Conservation (phyloP, 352 stramenopile genomes). For the Pythium utonaiense region DNA sequence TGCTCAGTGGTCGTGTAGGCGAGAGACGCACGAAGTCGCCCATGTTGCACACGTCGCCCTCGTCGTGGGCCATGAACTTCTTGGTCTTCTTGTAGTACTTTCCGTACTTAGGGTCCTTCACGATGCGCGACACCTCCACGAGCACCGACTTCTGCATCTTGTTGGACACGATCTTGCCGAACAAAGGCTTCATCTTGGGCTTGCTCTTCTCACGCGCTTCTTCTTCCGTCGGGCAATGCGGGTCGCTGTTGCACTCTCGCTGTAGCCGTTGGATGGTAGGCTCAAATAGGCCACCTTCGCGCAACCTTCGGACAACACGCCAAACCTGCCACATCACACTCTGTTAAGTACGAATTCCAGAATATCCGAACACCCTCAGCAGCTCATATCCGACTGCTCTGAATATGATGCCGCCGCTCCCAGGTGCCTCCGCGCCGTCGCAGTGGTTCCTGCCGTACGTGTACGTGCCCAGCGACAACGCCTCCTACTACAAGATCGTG, state of each 20-base stretch:
- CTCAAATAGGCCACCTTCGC: slow-evolving; percentile 18
- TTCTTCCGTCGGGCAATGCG: slow-evolving; percentile 6
- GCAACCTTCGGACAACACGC: slow-evolving; percentile 24
- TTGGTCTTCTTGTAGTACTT: slow-evolving; percentile 95
- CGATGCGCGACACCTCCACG: slow-evolving; percentile 92
- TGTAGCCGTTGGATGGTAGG: slow-evolving; percentile 27
- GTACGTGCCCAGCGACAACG: slow-evolving; percentile 56
- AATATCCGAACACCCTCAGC: neutral
- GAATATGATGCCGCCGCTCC: slow-evolving; percentile 18
- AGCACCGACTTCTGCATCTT: slow-evolving; percentile 97
- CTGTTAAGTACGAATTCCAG: slow-evolving; percentile 9
- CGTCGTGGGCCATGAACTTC: slow-evolving; percentile 98
- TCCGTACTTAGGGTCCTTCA: slow-evolving; percentile 93
- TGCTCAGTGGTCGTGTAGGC: slow-evolving; percentile 74
- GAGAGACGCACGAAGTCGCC: slow-evolving; percentile 84
- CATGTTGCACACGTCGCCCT: slow-evolving; percentile 91
- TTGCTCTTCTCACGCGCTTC: slow-evolving; percentile 5
- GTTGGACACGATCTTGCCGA: slow-evolving; percentile 94
- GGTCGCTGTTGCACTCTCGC: neutral
- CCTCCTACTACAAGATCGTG: slow-evolving; percentile 63
- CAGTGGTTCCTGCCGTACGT: slow-evolving; percentile 71
- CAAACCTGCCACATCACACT: neutral
- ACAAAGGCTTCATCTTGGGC: slow-evolving; percentile 83
- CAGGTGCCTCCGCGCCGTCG: neutral
- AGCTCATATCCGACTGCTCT: too few species aligned